Conservation (phyloP, 116 monocot species). For the Trichopus zeylanicus region DNA sequence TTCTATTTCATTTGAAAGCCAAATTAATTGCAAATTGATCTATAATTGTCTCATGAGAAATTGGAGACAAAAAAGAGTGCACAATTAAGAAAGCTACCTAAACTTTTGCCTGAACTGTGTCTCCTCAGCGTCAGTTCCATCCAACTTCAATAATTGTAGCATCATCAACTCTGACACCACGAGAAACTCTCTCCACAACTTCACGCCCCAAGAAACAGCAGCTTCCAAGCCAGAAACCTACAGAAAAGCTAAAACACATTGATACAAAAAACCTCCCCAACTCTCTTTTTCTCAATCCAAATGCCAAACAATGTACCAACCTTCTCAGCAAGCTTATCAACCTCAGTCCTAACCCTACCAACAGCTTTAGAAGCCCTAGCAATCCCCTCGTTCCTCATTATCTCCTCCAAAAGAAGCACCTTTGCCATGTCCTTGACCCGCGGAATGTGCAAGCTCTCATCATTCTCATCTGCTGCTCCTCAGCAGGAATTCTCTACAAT, state of each 20-base stretch:
- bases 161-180: constrained; percentile 77
- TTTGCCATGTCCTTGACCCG: too few species aligned
- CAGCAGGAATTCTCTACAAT: too few species aligned
- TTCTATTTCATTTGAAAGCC: not conserved
- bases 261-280: not conserved
- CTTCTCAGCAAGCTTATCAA: constrained; percentile 72
- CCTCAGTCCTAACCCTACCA: constrained; percentile 45
- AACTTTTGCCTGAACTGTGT: constrained; percentile 62
- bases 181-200: constrained; percentile 67
- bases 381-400: constrained; percentile 14
- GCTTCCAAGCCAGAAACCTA: constrained; percentile 58
- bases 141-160: constrained; percentile 84
- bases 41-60: not conserved
- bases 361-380: constrained; percentile 60
- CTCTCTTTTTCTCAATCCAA: not conserved
- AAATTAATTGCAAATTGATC: not conserved
- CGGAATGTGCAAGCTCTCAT: too few species aligned
- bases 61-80: too few species aligned
- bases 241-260: not conserved
- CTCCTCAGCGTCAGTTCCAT: constrained; percentile 80
- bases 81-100: constrained; percentile 39
- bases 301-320: constrained; percentile 15
- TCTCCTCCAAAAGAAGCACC: constrained; percentile 15
- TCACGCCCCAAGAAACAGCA: constrained; percentile 35
- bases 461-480: too few species aligned